These are phyloP conservation scores for Euptelea pleiosperma DNA, from an alignment of 164 flowering plant genomes.

Conservation along the genomic window DNA sequence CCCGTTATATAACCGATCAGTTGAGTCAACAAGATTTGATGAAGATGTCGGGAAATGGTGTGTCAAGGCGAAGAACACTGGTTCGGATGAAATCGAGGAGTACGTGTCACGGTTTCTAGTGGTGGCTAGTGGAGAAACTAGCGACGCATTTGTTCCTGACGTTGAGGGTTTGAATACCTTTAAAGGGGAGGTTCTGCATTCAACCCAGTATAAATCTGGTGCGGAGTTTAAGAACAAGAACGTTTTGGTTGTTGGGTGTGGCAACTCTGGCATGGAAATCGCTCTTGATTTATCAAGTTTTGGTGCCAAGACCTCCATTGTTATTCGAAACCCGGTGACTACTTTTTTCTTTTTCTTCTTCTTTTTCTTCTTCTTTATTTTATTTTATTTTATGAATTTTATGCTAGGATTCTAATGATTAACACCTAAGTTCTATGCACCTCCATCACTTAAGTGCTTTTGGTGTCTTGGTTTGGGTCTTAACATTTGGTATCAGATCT, in stretches of 20 bases:
- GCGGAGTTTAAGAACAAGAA: constrained; percentile 21
- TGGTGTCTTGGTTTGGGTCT: no score
- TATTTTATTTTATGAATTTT: no score
- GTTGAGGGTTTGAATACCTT: constrained; percentile 40
- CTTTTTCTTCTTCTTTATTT: no score
- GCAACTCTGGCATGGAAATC: constrained; percentile 81
- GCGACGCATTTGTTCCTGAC: constrained; percentile 36
- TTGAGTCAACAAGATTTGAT: constrained; percentile 40
- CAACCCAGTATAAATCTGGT: constrained; percentile 43
- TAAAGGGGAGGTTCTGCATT: constrained; percentile 39
- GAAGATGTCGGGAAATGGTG: constrained; percentile 31
- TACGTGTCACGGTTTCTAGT: constrained; percentile 38
- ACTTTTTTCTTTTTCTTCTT: constrained; percentile 29
- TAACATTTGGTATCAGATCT: no score
- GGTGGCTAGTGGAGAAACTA: constrained; percentile 60
- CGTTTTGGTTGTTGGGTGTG: constrained; percentile 72
- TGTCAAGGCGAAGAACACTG: constrained; percentile 22
- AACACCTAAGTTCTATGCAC: no score
- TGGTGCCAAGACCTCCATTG: constrained; percentile 52
- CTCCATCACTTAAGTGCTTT: no score
- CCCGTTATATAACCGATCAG: constrained; percentile 35
- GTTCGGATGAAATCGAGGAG: constrained; percentile 20
- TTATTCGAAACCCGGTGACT: constrained; percentile 51
- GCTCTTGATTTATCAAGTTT: constrained; percentile 41
- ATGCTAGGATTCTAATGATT: no score